A percentile compares a stretch with the other conserved stretches of the same genome.
Evolutionary conservation across 1,284 basidiomycete species (phyloP).

Genomic region (Cerrena zonata): DNA sequence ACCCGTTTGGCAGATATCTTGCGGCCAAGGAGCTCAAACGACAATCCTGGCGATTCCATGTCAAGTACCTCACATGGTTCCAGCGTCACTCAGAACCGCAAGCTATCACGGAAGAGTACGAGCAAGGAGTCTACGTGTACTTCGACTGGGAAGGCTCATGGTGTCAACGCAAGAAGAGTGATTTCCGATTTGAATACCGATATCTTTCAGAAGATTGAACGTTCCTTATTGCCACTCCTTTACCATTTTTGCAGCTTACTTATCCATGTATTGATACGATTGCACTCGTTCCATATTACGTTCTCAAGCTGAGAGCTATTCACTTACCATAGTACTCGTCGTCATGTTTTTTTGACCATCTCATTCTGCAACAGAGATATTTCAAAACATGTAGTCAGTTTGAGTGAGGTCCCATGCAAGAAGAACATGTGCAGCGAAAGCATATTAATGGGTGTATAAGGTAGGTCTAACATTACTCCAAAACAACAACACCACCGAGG

Average conservation of each 20-base stretch:
- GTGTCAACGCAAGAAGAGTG: slow-evolving; percentile 97
- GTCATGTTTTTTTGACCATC: too few species aligned
- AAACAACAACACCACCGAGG: slow-evolving; percentile 82
- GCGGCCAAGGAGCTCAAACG: slow-evolving; percentile 96
- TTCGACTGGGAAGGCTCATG: slow-evolving; percentile 97
- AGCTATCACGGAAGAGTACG: slow-evolving; percentile 98
- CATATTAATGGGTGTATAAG: not conserved
- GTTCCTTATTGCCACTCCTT: slow-evolving; percentile 3
- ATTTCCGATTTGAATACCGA: slow-evolving; percentile 94
- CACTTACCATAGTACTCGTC: too few species aligned
- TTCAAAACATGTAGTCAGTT: too few species aligned
- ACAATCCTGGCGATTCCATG: slow-evolving; percentile 98
- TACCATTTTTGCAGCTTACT: not conserved
- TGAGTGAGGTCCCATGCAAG: too few species aligned
- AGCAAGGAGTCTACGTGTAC: slow-evolving; percentile 96
- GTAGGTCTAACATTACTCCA: slow-evolving; percentile 50
- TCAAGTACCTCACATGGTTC: slow-evolving; percentile 99
- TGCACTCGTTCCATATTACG: not conserved
- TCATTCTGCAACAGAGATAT: too few species aligned
- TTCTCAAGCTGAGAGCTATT: too few species aligned
- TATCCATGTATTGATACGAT: slow-evolving; percentile 3
- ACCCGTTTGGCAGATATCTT: slow-evolving; percentile 60
- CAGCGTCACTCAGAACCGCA: slow-evolving; percentile 98
- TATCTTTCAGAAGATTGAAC: slow-evolving; percentile 81
- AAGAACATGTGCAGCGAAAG: too few species aligned